phyloP scores from a whole-genome alignment of 129 eudicot species.

The Arctium minus region DNA sequence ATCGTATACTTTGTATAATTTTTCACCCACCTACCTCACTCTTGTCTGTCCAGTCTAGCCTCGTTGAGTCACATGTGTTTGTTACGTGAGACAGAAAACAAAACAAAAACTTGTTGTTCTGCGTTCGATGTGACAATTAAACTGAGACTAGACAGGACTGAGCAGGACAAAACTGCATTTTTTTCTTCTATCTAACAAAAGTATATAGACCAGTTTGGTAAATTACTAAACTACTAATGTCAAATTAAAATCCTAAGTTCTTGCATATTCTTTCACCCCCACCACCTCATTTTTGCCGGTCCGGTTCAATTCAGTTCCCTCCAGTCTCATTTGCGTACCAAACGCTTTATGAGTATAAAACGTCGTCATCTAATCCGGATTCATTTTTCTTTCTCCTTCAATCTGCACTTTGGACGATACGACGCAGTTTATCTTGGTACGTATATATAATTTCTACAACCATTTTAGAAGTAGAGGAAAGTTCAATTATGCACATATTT shows the following conservation, averaged over 20 bases:
- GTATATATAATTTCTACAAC: slow-evolving; percentile 16
- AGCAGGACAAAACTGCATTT: neutral
- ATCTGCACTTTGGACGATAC: slow-evolving; percentile 22
- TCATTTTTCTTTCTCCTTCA: neutral
- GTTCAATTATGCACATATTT: neutral
- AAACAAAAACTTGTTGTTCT: neutral
- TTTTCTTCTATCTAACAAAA: too few relatives aligned
- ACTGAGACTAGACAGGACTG: neutral
- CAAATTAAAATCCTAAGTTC: neutral
- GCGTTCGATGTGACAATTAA: neutral
- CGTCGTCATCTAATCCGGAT: neutral
- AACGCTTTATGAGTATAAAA: neutral
- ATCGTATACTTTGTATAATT: neutral
- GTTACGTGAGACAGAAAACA: too few relatives aligned
- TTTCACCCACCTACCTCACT: neutral
- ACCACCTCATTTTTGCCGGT: neutral
- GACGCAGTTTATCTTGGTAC: slow-evolving; percentile 81
- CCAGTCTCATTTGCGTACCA: neutral
- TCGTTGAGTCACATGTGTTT: neutral
- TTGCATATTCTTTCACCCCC: neutral
- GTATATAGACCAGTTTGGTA: neutral
- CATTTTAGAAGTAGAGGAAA: neutral
- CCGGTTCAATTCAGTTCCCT: neutral
- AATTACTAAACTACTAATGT: neutral
- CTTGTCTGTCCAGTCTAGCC: neutral